Evolutionary conservation across 148 eudicot genomes (phyloP), one percentile per base, ranked within the genome.

Genomic region (Heliosperma pusillum): DNA sequence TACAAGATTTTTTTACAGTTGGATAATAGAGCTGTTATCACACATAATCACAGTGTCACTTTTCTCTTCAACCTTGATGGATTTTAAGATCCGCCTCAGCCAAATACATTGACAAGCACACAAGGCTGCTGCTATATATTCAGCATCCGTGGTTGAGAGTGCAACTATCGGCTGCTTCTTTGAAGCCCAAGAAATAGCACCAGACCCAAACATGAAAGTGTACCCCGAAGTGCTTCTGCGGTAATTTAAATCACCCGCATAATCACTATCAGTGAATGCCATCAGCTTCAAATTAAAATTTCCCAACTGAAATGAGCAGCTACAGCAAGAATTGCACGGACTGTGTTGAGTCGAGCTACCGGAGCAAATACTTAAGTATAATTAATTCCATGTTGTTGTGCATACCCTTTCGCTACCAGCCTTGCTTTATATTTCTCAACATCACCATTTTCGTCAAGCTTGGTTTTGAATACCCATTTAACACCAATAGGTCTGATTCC

Each of bases 1-100:
- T 3, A 71, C 71, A 3, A 72, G 80, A 78, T 78, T 78, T 11
- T 78, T 78, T 1, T 71, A 62, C 40, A 62, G n/a, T 13, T 62
- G 66, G 8, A 62, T 62, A 27, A 36, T 62, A 62, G 66, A 62
- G 36, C 66, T 62, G 15, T 62, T 62, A 13, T 62, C 66, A 62
- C 66, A 62, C 36, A 62, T 25, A 26, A 62, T 62, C 36, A 62
- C 8, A 62, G 66, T 62, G 17, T 62, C 66, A 1, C n/a, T 25
- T 4, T 26, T 62, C 66, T 26, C 66, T 62, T 62, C 66, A 13
- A 62, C 2, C 33, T 9, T 9, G 26, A 62, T 26, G 8, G 0
- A 2, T 13, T 62, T 62, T 12, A 62, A 9, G 17, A 62, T 9
- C 7, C 66, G 8, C n/a, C 66, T 62, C 19, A 62, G 40, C 66